A percentile compares a stretch with the other conserved stretches of the same genome.
phyloP scores from a whole-genome alignment of 2,329 filamentous ascomycete genomes.

The Colletotrichum liaoningense region DNA sequence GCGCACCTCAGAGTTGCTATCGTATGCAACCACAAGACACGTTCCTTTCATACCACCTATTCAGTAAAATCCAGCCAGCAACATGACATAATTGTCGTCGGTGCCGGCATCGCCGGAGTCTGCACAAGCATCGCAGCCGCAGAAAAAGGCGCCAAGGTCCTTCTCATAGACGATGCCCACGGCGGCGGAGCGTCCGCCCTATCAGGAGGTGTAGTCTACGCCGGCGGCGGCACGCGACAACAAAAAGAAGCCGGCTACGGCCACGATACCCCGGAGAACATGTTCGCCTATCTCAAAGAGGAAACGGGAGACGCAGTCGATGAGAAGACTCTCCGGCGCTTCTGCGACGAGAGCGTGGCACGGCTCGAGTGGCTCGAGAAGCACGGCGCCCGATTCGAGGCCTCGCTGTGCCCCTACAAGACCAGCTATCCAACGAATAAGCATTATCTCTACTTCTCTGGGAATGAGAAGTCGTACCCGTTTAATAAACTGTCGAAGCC shows the following conservation, averaged over 20 bases:
- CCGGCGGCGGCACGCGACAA: background rate
- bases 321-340: background rate
- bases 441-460: background rate
- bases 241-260: background rate
- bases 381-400: background rate
- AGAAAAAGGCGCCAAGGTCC: background rate
- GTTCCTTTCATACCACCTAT: background rate
- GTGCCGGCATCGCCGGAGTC: background rate
- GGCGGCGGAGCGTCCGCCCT: background rate
- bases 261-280: background rate
- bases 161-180: background rate
- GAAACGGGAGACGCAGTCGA: background rate
- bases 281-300: background rate
- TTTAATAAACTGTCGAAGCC: background rate
- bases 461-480: background rate
- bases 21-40: background rate
- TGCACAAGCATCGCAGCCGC: background rate
- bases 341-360: background rate
- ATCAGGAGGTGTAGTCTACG: background rate
- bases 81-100: background rate
- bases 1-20: background rate
- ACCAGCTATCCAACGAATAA: background rate
- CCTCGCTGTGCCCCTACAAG: background rate
- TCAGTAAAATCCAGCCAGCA: background rate
- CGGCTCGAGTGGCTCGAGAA: background rate